Percentiles rank a stretch among this genome's conserved stretches.
phyloP scores from a whole-genome alignment of 345 rosid species.

The Camelina sativa region DNA sequence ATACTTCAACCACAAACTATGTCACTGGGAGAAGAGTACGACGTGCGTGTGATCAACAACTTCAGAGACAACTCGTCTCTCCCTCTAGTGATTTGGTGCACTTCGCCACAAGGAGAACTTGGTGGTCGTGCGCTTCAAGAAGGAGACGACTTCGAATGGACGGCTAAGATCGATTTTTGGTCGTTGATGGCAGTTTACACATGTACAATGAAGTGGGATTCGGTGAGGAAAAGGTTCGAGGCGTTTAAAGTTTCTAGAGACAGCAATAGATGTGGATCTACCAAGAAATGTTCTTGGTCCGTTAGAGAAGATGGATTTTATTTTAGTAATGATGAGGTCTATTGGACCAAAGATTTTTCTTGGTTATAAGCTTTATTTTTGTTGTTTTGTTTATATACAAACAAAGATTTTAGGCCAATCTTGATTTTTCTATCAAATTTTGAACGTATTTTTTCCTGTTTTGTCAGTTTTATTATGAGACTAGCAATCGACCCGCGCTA shows the following conservation, averaged over 20 bases:
- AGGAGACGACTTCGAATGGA: conserved; percentile 91
- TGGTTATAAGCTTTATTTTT: conserved; percentile 48
- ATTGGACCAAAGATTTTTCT: conserved; percentile 81
- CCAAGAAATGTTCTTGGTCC: conserved; percentile 83
- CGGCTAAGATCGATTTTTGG: conserved; percentile 54
- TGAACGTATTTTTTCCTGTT: no score
- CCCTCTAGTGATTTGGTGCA: conserved; percentile 90
- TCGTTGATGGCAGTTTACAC: conserved; percentile 43
- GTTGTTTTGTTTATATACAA: no score
- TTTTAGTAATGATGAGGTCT: conserved; percentile 79
- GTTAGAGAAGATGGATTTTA: conserved; percentile 89
- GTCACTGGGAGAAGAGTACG: conserved; percentile 50
- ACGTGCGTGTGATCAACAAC: conserved; percentile 84
- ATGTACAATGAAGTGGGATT: conserved; percentile 86
- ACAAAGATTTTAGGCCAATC: no score
- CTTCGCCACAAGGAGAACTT: conserved; percentile 59
- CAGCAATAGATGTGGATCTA: conserved; percentile 56
- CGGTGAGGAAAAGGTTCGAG: conserved; percentile 57
- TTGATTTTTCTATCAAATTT: no score
- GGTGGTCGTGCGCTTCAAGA: conserved; percentile 98
- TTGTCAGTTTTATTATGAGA: no score
- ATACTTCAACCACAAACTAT: conserved; percentile 46
- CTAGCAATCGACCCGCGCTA: no score
- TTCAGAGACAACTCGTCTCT: conserved; percentile 84
- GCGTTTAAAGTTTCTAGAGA: conserved; percentile 71